phyloP scores from a whole-genome alignment of 768 basidiomycete genomes.

The Gymnopilus dilepis region DNA sequence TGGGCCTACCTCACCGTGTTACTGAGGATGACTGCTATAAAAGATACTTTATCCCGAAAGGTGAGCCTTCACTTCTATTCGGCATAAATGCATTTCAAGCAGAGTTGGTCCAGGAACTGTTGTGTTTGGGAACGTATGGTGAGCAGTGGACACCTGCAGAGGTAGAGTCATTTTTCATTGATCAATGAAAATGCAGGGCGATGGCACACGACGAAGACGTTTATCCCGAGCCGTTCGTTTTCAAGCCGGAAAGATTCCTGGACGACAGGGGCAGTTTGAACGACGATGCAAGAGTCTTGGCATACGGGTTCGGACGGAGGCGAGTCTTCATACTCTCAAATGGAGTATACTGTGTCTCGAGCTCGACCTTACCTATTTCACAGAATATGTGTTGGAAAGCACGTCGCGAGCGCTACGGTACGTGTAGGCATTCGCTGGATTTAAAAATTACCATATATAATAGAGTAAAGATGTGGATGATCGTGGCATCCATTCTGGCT shows the following conservation, averaged over 20 bases:
- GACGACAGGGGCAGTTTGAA: constrained; percentile 11
- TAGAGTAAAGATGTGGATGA: constrained; percentile 26
- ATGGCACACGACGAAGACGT: constrained; percentile 31
- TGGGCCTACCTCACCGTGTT: constrained; percentile 26
- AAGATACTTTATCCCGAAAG: constrained; percentile 32
- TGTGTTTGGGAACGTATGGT: constrained; percentile 2
- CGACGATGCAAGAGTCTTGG: constrained; percentile 14
- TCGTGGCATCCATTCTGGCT: constrained; percentile 24
- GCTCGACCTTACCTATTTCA: no score
- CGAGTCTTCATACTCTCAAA: no score
- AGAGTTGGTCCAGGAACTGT: background rate
- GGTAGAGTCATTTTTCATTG: background rate
- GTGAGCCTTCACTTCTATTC: no score
- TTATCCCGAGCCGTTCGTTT: no score
- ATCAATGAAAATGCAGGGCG: no score
- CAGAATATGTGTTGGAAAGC: constrained; percentile 20
- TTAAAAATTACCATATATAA: no score
- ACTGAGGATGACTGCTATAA: constrained; percentile 27
- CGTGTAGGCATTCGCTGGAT: background rate
- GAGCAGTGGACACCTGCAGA: background rate
- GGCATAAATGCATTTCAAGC: no score
- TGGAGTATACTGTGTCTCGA: no score
- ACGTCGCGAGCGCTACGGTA: constrained; percentile 21
- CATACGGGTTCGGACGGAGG: constrained; percentile 30
- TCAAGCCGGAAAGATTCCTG: constrained; percentile 37